phyloP scores from a whole-genome alignment of 495 filamentous ascomycete species.

The Penicillium soppii region DNA sequence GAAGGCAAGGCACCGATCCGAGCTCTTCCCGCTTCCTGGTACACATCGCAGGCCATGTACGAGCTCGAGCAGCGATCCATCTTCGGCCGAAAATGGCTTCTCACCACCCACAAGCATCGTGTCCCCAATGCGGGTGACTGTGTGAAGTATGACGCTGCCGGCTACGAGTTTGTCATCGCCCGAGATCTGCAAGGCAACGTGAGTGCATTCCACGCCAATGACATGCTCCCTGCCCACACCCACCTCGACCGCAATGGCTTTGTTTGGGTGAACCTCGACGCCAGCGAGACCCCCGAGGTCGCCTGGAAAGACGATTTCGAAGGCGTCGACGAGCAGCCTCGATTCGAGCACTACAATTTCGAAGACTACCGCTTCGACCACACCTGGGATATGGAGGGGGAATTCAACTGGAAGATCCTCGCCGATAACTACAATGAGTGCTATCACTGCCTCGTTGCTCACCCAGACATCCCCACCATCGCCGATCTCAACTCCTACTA shows the following conservation, averaged over 20 bases:
- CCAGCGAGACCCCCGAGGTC: constrained; percentile 27
- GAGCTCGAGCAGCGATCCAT: constrained; percentile 48
- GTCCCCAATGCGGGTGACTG: constrained; percentile 45
- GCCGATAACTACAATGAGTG: constrained; percentile 55
- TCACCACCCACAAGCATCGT: constrained; percentile 47
- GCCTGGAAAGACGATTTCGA: constrained; percentile 44
- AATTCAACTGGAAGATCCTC: constrained; percentile 52
- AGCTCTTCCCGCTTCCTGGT: constrained; percentile 47
- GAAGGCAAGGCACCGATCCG: constrained; percentile 29
- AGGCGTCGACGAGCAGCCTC: constrained; percentile 38
- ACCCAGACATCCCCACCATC: constrained; percentile 44
- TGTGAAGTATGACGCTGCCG: constrained; percentile 42
- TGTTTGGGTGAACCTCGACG: constrained; percentile 49
- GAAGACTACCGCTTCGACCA: constrained; percentile 48
- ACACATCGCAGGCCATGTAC: constrained; percentile 45
- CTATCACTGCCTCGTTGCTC: constrained; percentile 50
- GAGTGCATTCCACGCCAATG: constrained; percentile 49
- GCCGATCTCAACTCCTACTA: constrained; percentile 42
- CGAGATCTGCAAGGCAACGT: constrained; percentile 42
- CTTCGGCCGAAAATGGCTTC: constrained; percentile 49
- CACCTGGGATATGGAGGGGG: constrained; percentile 44
- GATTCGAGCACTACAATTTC: constrained; percentile 44
- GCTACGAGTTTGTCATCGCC: constrained; percentile 44
- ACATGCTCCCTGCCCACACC: constrained; percentile 37
- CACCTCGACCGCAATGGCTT: constrained; percentile 48